Percentiles rank a stretch among this genome's conserved stretches.
phyloP scores from a whole-genome alignment of 805 yeast genomes.

The Monosporozyma aerobia region DNA sequence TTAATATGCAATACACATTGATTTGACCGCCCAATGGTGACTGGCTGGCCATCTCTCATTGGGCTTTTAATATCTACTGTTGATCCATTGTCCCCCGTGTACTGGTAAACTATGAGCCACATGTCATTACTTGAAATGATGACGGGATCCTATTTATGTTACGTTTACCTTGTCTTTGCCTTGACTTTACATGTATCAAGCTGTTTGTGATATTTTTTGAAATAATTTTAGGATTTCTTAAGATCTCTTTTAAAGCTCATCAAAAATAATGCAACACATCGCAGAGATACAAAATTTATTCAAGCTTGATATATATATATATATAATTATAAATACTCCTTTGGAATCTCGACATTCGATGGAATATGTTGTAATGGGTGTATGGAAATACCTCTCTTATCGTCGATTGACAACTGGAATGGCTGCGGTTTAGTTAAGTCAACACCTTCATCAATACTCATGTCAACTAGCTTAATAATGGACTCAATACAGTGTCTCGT shows the following conservation, averaged over 20 bases:
- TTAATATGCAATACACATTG: conserved; percentile 21
- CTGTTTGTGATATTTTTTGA: neutral
- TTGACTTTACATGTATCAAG: neutral
- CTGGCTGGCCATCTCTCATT: conserved; percentile 7
- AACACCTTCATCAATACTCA: conserved; percentile 1
- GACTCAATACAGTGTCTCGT: conserved; percentile 15
- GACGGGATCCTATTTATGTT: neutral
- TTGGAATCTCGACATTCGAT: conserved; percentile 6
- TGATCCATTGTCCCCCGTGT: conserved; percentile 15
- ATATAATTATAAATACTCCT: neutral
- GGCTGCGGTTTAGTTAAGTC: conserved; percentile 7
- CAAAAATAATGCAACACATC: neutral
- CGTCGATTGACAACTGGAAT: conserved; percentile 14
- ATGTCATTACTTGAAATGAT: conserved; percentile 5
- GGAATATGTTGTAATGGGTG: conserved; percentile 10
- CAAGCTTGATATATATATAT: neutral
- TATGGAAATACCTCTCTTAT: conserved; percentile 7
- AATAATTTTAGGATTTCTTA: neutral
- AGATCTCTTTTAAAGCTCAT: neutral
- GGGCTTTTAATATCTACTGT: conserved; percentile 10
- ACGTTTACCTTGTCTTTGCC: neutral
- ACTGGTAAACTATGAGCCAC: conserved; percentile 22
- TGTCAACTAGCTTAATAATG: conserved; percentile 10
- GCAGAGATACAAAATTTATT: neutral
- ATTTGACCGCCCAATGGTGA: conserved; percentile 26